These are phyloP conservation scores for Salix koriyanagi DNA, from an alignment of 345 rosid genomes.

Conservation along the genomic window DNA sequence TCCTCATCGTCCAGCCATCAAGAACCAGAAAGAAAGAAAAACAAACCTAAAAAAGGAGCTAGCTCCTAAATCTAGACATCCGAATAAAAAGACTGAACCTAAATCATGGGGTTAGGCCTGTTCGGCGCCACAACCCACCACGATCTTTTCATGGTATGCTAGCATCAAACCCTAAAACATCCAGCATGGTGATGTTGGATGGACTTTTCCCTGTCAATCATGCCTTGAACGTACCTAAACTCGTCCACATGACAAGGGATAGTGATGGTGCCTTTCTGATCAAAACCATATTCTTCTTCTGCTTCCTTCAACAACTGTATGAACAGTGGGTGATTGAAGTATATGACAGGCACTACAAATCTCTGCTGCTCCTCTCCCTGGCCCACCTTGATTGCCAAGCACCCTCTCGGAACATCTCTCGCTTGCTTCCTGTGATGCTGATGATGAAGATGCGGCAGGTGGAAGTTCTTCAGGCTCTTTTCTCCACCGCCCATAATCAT, in stretches of 20 bases:
- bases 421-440: slow-evolving; percentile 11
- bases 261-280: slow-evolving; percentile 28
- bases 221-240: slow-evolving; percentile 25
- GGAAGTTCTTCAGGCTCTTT: slow-evolving; percentile 21
- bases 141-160: neutral
- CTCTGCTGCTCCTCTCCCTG: slow-evolving; percentile 32
- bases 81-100: neutral
- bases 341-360: slow-evolving; percentile 29
- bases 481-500: slow-evolving; percentile 41
- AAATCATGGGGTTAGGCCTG: slow-evolving; percentile 27
- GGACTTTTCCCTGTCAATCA: slow-evolving; percentile 60
- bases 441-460: slow-evolving; percentile 20
- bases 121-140: slow-evolving; percentile 37
- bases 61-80: slow-evolving; percentile 17
- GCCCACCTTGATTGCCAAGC: slow-evolving; percentile 31
- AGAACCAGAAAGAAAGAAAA: neutral
- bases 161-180: slow-evolving; percentile 52
- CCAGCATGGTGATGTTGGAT: slow-evolving; percentile 46
- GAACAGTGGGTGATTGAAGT: slow-evolving; percentile 32
- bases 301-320: slow-evolving; percentile 25
- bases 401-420: slow-evolving; percentile 26
- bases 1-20: slow-evolving; percentile 13
- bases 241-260: slow-evolving; percentile 36
- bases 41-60: neutral
- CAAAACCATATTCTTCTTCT: slow-evolving; percentile 30